Evolutionary conservation across 1,284 basidiomycete genomes (phyloP).

Genomic region (Trichosporon asahii): DNA sequence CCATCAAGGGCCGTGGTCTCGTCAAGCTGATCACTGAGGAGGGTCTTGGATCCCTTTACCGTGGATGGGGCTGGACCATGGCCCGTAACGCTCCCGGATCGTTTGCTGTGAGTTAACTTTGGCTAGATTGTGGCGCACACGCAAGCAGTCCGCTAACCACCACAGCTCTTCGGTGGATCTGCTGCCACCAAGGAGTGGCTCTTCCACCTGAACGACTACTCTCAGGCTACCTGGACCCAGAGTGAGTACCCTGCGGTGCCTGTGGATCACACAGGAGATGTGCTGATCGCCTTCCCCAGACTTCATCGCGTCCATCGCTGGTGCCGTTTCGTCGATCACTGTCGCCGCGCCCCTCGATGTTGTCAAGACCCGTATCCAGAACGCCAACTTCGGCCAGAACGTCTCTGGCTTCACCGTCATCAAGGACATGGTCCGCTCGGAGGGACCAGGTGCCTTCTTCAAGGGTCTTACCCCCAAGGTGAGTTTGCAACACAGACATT

Average conservation of each 20-base stretch:
- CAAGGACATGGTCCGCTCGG: constrained; percentile 80
- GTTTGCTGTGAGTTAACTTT: constrained; percentile 69
- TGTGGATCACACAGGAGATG: background rate
- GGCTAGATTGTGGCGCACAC: background rate
- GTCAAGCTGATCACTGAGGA: constrained; percentile 88
- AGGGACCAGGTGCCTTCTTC: constrained; percentile 86
- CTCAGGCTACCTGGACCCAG: constrained; percentile 88
- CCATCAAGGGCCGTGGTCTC: constrained; percentile 87
- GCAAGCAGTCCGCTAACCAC: background rate
- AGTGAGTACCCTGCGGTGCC: constrained; percentile 53
- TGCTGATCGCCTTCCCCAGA: constrained; percentile 46
- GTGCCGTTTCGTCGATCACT: constrained; percentile 91
- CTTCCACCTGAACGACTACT: constrained; percentile 84
- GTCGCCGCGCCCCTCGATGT: constrained; percentile 94
- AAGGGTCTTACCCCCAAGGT: constrained; percentile 96
- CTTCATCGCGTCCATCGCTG: constrained; percentile 88
- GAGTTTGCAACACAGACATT: constrained; percentile 29
- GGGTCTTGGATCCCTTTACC: constrained; percentile 78
- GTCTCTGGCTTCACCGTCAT: constrained; percentile 79
- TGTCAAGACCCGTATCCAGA: constrained; percentile 96
- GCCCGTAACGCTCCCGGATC: constrained; percentile 94
- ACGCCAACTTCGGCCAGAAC: constrained; percentile 93
- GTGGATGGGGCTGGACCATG: constrained; percentile 99
- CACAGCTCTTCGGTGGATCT: constrained; percentile 89
- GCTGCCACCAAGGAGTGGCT: constrained; percentile 92